Evolutionary conservation across 2,329 filamentous ascomycete genomes (phyloP).

Genomic region (Nannizziopsis barbatae): DNA sequence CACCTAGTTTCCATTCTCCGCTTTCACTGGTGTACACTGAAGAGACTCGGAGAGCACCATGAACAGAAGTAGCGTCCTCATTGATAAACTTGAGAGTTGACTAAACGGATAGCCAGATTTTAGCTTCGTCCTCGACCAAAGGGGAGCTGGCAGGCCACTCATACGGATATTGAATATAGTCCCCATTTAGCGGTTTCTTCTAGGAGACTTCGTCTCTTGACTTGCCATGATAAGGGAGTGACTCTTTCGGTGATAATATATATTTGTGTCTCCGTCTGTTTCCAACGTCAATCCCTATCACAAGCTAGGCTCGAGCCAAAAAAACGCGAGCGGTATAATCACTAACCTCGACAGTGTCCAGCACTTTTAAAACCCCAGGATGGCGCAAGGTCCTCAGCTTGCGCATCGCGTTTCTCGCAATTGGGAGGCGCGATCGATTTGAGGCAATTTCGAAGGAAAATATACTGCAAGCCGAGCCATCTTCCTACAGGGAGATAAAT

Average conservation of each 20-base stretch:
- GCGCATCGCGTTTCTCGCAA: slow-evolving; percentile 86
- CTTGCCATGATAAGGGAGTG: slow-evolving; percentile 76
- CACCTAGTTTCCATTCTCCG: slow-evolving; percentile 93
- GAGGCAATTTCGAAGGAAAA: slow-evolving; percentile 85
- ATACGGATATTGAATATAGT: slow-evolving; percentile 69
- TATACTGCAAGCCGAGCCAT: slow-evolving; percentile 87
- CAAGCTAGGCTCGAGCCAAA: background rate
- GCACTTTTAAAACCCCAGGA: slow-evolving; percentile 83
- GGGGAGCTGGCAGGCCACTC: slow-evolving; percentile 18
- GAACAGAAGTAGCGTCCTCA: slow-evolving; percentile 79
- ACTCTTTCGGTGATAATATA: slow-evolving; percentile 93
- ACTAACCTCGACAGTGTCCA: slow-evolving; percentile 82
- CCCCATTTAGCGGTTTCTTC: slow-evolving; percentile 97
- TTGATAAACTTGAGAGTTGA: slow-evolving; percentile 95
- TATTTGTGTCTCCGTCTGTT: slow-evolving; percentile 79
- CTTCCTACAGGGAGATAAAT: slow-evolving; percentile 51
- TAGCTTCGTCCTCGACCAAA: background rate
- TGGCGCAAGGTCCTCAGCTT: slow-evolving; percentile 89
- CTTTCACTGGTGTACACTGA: slow-evolving; percentile 92
- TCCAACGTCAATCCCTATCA: slow-evolving; percentile 14
- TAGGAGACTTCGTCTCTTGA: slow-evolving; percentile 74
- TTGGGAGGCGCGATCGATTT: slow-evolving; percentile 68
- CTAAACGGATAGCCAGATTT: slow-evolving; percentile 32
- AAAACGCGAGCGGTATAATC: slow-evolving; percentile 7
- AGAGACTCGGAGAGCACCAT: slow-evolving; percentile 72